phyloP scores from a whole-genome alignment of 2,329 filamentous ascomycete species.

The Seiridium unicorne region DNA sequence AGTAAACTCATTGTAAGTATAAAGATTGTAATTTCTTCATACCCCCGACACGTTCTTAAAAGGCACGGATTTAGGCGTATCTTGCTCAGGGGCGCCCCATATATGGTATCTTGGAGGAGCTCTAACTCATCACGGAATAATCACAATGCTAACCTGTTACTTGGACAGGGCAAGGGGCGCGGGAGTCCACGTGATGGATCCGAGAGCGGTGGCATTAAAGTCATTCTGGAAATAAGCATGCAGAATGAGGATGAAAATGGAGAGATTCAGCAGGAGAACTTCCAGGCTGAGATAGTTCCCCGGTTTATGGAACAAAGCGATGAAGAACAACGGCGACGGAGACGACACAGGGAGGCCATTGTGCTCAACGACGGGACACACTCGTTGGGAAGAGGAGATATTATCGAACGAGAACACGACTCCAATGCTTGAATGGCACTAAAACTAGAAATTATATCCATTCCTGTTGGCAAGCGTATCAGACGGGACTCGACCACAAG shows the following conservation, averaged over 20 bases:
- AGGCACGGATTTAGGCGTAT: too few species aligned
- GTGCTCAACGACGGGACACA: slow-evolving; percentile 84
- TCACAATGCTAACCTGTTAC: too few species aligned
- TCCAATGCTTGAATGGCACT: slow-evolving; percentile 27
- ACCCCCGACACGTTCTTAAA: too few species aligned
- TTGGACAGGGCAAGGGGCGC: slow-evolving; percentile 23
- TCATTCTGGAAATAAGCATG: slow-evolving; percentile 34
- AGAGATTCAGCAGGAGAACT: slow-evolving; percentile 25
- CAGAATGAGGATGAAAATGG: slow-evolving; percentile 25
- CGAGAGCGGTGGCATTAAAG: slow-evolving; percentile 25
- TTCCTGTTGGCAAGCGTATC: too few species aligned
- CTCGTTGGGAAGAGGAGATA: slow-evolving; percentile 71
- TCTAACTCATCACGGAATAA: too few species aligned
- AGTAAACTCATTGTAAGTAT: slow-evolving; percentile 38
- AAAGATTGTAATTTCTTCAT: too few species aligned
- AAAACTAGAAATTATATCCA: not conserved
- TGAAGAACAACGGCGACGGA: slow-evolving; percentile 70
- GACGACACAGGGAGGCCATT: slow-evolving; percentile 82
- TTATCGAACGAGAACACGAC: slow-evolving; percentile 65
- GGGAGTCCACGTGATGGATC: slow-evolving; percentile 18
- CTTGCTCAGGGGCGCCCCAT: too few species aligned
- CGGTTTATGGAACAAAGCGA: slow-evolving; percentile 50
- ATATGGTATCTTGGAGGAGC: too few species aligned
- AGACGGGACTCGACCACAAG: too few species aligned
- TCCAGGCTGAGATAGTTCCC: slow-evolving; percentile 30